These are phyloP conservation scores for Closterium sp. DNA, from an alignment of 139 green algal species.

Conservation along the genomic window DNA sequence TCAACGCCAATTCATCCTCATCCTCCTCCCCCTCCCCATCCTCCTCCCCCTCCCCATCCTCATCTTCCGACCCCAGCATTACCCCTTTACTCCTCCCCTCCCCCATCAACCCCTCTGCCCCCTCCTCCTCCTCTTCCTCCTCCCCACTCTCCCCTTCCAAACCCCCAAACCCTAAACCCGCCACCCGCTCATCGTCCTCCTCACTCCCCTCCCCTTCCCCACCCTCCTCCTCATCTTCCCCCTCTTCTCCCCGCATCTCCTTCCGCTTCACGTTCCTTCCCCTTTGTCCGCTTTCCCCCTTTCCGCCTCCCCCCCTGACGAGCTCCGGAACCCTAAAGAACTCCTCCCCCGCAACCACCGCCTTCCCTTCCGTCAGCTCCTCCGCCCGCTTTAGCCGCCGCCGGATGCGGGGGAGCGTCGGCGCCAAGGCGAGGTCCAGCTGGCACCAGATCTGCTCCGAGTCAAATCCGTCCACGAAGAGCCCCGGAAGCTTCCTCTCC, in stretches of 20 bases:
- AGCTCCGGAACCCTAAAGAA: not conserved
- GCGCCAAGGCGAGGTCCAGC: slow-evolving; percentile 4
- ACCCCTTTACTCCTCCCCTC: not conserved
- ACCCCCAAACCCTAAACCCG: not conserved
- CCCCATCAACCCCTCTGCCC: not conserved
- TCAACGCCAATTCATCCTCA: slow-evolving; percentile 12
- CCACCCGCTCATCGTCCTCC: not conserved
- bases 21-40: not conserved
- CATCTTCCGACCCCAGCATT: not conserved
- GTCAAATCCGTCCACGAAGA: slow-evolving; percentile 15
- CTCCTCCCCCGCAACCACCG: not conserved
- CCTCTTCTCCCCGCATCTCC: not conserved
- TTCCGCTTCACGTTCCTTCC: not conserved
- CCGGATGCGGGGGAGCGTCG: not conserved
- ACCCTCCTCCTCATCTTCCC: not conserved
- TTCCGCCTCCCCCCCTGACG: not conserved
- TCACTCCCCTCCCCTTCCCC: not conserved
- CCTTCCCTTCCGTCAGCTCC: not conserved
- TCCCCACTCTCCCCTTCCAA: not conserved
- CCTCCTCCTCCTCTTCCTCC: not conserved
- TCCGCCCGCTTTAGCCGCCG: not conserved
- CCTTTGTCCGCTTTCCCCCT: not conserved
- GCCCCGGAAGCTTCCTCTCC: not conserved
- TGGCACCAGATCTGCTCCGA: slow-evolving; percentile 19
- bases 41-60: not conserved